Evolutionary conservation across 2,329 filamentous ascomycete species (phyloP), one percentile per base, ranked within the genome.

Genomic region (Endothia cerciana): DNA sequence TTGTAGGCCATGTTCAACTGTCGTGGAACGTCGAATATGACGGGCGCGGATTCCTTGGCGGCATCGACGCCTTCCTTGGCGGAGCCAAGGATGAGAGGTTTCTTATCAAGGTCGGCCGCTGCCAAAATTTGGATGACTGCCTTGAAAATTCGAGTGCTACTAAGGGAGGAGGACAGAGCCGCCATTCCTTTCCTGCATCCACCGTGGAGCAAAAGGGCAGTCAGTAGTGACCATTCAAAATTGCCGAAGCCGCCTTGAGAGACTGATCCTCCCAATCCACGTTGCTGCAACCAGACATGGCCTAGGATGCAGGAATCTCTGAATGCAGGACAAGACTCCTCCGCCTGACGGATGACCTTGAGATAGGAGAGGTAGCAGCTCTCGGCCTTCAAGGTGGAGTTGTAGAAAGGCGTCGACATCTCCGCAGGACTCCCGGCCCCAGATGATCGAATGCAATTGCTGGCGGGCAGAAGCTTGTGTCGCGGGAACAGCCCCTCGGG

Each of bases 71-170:
- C 80, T 33, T 66, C 77, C 73, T 71, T 82, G 71, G 65, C 87
- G 72, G 69, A 82, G 68, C 74, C 79, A 64, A 88, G 81, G 0
- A 84, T 70, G 41, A 89, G 83, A 0, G 91, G 88, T 70, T 87
- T 91, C 71, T 87, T 89, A 65, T 81, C 82, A 63, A 97, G 81
- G 72, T 97, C 89, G 45, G 87, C 89, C 1, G 87, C 85, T 1
- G 91, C 88, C 22, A 99, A 81, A 71, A 94, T 95, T 74, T 97
- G 94, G n/a, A 99, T 81, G 1, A 90, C 89, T 2, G 93, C 94
- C 78, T 97, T 98, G 84, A 99, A 97, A 55, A 98, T 84, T 77
- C 98, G 94, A 30, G 94, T 95, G 77, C 91, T 91, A 79, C 91
- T 97, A 72, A 97, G 91, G 8, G 92, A 92, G 5, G 87, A 83